Conservation (phyloP, 2,329 filamentous ascomycete genomes). For the Teratosphaeria zuluensis region DNA sequence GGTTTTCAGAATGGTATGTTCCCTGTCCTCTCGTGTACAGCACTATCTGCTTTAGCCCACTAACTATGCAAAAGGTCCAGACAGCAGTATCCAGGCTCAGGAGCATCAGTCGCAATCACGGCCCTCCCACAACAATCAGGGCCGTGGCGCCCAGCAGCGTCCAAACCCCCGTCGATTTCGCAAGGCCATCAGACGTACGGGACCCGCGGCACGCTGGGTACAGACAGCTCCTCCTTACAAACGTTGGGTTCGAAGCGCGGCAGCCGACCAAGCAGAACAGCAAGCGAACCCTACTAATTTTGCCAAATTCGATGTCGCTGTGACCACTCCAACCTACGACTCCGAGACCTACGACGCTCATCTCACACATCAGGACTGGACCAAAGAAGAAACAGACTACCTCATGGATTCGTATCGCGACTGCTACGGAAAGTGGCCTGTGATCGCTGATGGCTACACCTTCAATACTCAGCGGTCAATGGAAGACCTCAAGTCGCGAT, state of each 20-base stretch:
- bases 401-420: slow-evolving; percentile 64
- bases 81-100: not conserved
- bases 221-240: not conserved
- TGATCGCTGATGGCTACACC: slow-evolving; percentile 81
- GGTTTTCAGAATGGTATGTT: not conserved
- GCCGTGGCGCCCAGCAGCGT: not conserved
- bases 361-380: slow-evolving; percentile 70
- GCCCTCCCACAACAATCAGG: not conserved
- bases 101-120: not conserved
- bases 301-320: not conserved
- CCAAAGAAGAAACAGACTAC: slow-evolving; percentile 88
- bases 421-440: slow-evolving; percentile 79
- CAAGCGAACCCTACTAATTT: not conserved
- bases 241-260: not conserved
- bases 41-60: not conserved
- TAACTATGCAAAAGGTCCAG: not conserved
- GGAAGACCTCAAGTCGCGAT: slow-evolving; percentile 85
- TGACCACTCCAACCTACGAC: slow-evolving; percentile 46
- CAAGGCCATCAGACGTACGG: not conserved
- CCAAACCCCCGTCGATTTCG: not conserved
- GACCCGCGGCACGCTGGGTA: not conserved
- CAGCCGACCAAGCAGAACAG: not conserved
- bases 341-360: slow-evolving; percentile 76
- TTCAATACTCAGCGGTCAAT: slow-evolving; percentile 48
- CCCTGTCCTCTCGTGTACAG: not conserved